Evolutionary conservation across 208 protist species (phyloP), one percentile per base, ranked within the genome.

Genomic region (Acanthamoeba royreba): DNA sequence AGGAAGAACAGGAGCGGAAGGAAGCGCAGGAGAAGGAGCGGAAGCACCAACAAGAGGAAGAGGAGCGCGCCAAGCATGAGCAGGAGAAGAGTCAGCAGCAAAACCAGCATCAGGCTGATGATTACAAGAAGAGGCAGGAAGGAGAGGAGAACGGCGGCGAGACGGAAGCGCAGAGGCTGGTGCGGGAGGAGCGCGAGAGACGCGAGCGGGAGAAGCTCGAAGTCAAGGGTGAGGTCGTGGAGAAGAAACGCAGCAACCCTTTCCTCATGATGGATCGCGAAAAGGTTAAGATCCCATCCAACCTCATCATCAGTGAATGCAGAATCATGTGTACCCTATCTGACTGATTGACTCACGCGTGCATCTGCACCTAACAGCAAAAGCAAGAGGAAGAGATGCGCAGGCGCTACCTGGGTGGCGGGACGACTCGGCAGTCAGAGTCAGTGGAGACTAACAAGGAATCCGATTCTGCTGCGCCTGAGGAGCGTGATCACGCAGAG

Each of bases 301-400:
- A 31, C 11, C 28, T 31, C 4, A 1, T 38, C 25, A n/a, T n/a
- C n/a, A n/a, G n/a, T n/a, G n/a, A n/a, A n/a, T n/a, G n/a, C n/a
- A n/a, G n/a, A n/a, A n/a, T 31, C 19, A 58, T 58, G 9, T 22
- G 35, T 9, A 31, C 4, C 15, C 35, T 22, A 28, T 9, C 55
- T 28, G 55, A 66, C 9, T 66, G 0, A 25, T n/a, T 25, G 25
- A n/a, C 0, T 25, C 2, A 58, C 52, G 52, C 2, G 19, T 1
- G 2, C 35, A 15, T 5, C 63, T 1, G 11, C 43, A 7, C 61
- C 9, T 31, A 4, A 28, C 38, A 63, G 52, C 81, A 89, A 89
- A 89, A 89, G 22, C 49, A 89, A 89, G 81, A 89, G 35, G 81
- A 89, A 53, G 81, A 89, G 52, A n/a, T 17, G 31, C n/a, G 81